Evolutionary conservation across 1,139 yeast genomes (phyloP).

Genomic region (Yamadazyma dushanensis): DNA sequence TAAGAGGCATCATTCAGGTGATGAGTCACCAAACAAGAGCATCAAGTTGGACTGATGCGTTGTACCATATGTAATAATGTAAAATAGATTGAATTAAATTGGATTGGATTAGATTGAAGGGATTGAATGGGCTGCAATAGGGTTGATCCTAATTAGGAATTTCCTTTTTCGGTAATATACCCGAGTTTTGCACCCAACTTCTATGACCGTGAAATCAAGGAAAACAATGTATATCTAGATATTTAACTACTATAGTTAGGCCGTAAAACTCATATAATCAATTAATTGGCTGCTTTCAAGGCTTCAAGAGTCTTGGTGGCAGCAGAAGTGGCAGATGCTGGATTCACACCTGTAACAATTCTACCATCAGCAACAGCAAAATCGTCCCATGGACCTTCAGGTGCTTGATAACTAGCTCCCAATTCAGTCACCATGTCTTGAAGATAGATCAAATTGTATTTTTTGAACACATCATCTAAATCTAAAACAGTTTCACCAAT

Average conservation of each 20-base stretch:
- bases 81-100: too few relatives aligned
- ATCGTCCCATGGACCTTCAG: constrained; percentile 54
- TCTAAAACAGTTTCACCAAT: constrained; percentile 49
- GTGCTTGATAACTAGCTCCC: constrained; percentile 48
- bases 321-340: constrained; percentile 54
- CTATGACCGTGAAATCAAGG: too few relatives aligned
- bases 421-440: constrained; percentile 32
- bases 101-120: too few relatives aligned
- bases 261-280: too few relatives aligned
- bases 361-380: constrained; percentile 53
- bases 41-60: constrained; percentile 3
- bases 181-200: too few relatives aligned
- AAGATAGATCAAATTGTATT: constrained; percentile 32
- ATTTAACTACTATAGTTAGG: too few relatives aligned
- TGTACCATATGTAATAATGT: not conserved
- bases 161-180: too few relatives aligned
- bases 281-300: too few relatives aligned
- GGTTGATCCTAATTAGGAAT: too few relatives aligned
- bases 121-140: too few relatives aligned
- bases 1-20: constrained; percentile 10
- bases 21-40: constrained; percentile 8
- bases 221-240: too few relatives aligned
- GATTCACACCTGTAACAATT: constrained; percentile 62
- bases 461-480: constrained; percentile 33
- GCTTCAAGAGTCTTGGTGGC: constrained; percentile 33